Evolutionary conservation across 352 stramenopile species (phyloP).

Genomic region (Phytophthora cactorum): DNA sequence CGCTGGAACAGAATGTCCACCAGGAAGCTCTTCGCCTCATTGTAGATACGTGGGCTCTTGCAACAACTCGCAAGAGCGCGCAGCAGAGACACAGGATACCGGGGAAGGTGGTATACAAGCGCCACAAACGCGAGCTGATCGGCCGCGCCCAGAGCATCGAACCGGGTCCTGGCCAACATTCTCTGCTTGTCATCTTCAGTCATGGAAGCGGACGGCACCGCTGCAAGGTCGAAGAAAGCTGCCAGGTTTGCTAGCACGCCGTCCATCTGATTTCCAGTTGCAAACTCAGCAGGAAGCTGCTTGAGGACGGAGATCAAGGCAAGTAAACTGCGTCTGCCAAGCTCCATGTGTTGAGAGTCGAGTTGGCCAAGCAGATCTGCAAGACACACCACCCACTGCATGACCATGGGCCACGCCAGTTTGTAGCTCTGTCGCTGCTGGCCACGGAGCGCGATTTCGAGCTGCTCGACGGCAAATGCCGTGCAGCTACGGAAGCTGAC

Average conservation of each 20-base stretch:
- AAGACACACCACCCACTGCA: conserved; percentile 78
- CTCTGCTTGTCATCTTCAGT: conserved; percentile 29
- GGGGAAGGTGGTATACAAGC: conserved; percentile 78
- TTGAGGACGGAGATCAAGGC: conserved; percentile 81
- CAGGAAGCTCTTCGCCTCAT: conserved; percentile 83
- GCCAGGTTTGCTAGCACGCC: conserved; percentile 63
- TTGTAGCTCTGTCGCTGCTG: conserved; percentile 32
- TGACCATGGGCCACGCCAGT: conserved; percentile 64
- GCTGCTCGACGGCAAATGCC: conserved; percentile 68
- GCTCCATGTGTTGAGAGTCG: conserved; percentile 63
- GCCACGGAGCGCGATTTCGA: conserved; percentile 49
- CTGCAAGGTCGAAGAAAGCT: conserved; percentile 64
- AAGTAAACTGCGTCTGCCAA: conserved; percentile 66
- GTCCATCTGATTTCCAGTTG: conserved; percentile 52
- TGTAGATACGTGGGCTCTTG: conserved; percentile 64
- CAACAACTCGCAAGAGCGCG: conserved; percentile 77
- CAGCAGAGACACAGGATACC: conserved; percentile 70
- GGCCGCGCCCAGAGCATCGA: conserved; percentile 51
- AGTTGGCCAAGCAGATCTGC: conserved; percentile 64
- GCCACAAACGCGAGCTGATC: conserved; percentile 80
- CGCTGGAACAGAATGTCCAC: conserved; percentile 84
- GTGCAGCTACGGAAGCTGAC: conserved; percentile 80
- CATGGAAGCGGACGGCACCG: conserved; percentile 32
- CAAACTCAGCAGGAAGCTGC: conserved; percentile 67
- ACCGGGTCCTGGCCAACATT: conserved; percentile 45